phyloP scores from a whole-genome alignment of 345 rosid species.

The Heritiera fomes region DNA sequence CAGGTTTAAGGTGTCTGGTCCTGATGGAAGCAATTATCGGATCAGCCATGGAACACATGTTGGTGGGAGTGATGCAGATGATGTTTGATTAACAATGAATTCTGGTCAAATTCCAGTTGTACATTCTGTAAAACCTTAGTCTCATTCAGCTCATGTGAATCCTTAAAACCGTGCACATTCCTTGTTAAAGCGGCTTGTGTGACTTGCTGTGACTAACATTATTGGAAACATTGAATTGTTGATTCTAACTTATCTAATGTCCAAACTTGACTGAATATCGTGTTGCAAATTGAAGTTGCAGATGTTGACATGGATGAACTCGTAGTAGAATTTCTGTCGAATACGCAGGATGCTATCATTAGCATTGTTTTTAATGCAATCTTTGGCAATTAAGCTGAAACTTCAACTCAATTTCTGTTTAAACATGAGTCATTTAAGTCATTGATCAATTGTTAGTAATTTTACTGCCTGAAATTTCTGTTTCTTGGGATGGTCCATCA shows the following conservation, averaged over 20 bases:
- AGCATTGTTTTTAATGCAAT: neutral
- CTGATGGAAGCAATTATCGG: conserved; percentile 89
- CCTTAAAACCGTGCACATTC: conserved; percentile 19
- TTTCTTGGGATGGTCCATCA: neutral
- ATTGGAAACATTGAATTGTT: conserved; percentile 32
- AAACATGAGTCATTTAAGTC: too few relatives aligned
- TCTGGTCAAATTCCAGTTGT: conserved; percentile 36
- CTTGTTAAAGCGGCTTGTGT: conserved; percentile 24
- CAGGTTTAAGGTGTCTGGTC: conserved; percentile 91
- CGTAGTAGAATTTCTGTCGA: neutral
- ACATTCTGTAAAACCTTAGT: conserved; percentile 38
- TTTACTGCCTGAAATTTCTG: neutral
- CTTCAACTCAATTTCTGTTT: neutral
- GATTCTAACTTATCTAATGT: conserved; percentile 25
- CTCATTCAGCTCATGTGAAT: conserved; percentile 33
- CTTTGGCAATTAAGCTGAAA: neutral
- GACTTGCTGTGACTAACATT: conserved; percentile 31
- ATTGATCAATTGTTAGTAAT: neutral
- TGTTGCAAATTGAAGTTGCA: conserved; percentile 13
- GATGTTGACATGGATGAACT: neutral
- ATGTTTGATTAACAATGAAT: conserved; percentile 45
- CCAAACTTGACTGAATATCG: conserved; percentile 19
- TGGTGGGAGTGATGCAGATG: conserved; percentile 93
- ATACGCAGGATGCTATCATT: neutral
- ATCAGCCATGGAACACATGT: conserved; percentile 63